Evolutionary conservation across 1,284 basidiomycete species (phyloP), one percentile per base, ranked within the genome.

Genomic region (Crepidotus sp.): DNA sequence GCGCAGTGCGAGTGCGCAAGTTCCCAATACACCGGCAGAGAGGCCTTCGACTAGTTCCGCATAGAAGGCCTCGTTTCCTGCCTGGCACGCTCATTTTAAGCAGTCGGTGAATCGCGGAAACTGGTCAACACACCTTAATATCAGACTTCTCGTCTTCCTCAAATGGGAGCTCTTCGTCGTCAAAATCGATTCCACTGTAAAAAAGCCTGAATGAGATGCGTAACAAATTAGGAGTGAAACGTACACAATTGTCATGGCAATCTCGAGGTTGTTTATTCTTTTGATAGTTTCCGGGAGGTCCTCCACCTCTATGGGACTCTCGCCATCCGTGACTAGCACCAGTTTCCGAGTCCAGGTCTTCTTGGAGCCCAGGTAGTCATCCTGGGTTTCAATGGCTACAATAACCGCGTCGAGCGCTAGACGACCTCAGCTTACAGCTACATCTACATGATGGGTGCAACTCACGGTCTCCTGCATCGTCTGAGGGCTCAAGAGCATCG

Each of bases 331-430:
- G 17, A 94, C 62, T 6, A 94, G 58, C 21, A 84, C 71, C 4
- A 92, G 69, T 62, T 83, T 90, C 32, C 87, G 74, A 2, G 83
- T 83, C 91, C 91, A 94, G 0, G 76, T 74, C 52, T 74, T 74
- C 65, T 83, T 85, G 50, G 68, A 76, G 14, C 55, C 66, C 11
- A 89, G 68, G 55, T 80, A 73, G 10, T 61, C 54, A 42, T 74
- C 66, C 61, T 91, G 79, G 10, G 87, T 83, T 60, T 93, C 81
- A 41, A 92, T 75, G 1, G 75, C 88, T 9, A 94, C 90, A 51
- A 95, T 83, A 29, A 96, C 63, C 2, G 83, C 91, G 54, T 93
- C 89, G 38, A 96, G 72, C 3, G 92, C 91, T 95, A 54, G 37
- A 25, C 18, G 35, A 4, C 30, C 10, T 27, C 9, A 46, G 36